These are phyloP conservation scores for Zopfochytrium polystomum DNA, from an alignment of 371 early-diverging fungal genomes.

Conservation along the genomic window DNA sequence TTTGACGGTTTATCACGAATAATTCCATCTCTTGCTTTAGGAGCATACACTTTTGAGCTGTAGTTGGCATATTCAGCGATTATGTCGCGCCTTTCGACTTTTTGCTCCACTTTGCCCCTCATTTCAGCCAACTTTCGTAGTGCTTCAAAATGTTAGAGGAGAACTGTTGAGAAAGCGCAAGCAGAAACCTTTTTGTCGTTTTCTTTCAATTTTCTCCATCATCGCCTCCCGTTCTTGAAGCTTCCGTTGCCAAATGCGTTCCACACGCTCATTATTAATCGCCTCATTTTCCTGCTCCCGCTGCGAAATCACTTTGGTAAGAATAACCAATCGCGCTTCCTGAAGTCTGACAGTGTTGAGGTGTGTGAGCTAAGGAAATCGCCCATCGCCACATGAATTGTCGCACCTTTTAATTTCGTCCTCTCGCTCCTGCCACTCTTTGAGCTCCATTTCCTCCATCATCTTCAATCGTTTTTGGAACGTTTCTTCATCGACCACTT, in stretches of 20 bases:
- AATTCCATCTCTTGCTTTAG: slow-evolving; percentile 50
- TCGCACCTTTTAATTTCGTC: slow-evolving; percentile 45
- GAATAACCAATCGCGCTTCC: slow-evolving; percentile 43
- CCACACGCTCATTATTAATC: slow-evolving; percentile 42
- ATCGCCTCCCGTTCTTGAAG: slow-evolving; percentile 48
- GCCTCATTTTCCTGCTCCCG: slow-evolving; percentile 48
- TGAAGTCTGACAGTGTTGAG: slow-evolving; percentile 32
- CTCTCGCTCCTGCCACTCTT: slow-evolving; percentile 57
- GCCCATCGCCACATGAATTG: too few species aligned
- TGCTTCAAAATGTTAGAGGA: slow-evolving; percentile 21
- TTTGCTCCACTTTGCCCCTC: slow-evolving; percentile 40
- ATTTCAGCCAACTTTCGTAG: slow-evolving; percentile 47
- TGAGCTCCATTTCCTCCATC: slow-evolving; percentile 61
- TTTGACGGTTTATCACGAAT: slow-evolving; percentile 35
- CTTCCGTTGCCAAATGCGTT: slow-evolving; percentile 51
- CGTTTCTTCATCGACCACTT: slow-evolving; percentile 45
- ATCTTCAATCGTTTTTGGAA: slow-evolving; percentile 49
- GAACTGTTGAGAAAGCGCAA: not conserved
- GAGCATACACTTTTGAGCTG: slow-evolving; percentile 49
- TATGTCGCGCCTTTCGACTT: slow-evolving; percentile 47
- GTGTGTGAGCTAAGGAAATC: too few species aligned
- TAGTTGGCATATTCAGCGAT: slow-evolving; percentile 53
- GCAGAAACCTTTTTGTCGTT: slow-evolving; percentile 41
- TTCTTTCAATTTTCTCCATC: slow-evolving; percentile 44
- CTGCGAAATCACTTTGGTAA: slow-evolving; percentile 44